Evolutionary conservation across 2,329 filamentous ascomycete species (phyloP), one percentile per base, ranked within the genome.

Genomic region (Westerdykella aurantiaca): DNA sequence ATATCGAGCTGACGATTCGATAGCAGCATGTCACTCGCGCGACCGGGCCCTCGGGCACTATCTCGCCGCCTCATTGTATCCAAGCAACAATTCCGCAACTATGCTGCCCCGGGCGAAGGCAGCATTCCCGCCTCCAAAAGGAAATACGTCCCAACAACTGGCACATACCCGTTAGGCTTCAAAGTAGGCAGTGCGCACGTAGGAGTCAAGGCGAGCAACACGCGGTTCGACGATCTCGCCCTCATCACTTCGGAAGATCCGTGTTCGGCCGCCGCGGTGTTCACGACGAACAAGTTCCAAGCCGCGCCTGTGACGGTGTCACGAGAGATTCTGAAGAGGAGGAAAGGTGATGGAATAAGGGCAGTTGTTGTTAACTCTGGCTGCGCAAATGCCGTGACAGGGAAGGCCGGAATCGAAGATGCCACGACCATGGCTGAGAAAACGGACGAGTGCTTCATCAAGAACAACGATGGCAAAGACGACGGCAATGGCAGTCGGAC

Each of bases 201-300:
- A 33, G 91, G 93, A 42, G 89, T 98, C 57, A 98, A 98, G 73
- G 81, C 89, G 12, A 83, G 83, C 52, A 97, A 97, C 71, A 95
- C 86, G 40, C 86, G 81, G 50, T 90, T 90, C 69, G 89, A 91
- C 25, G 93, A 98, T 66, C 79, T 98, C 39, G 88, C 90, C 31
- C 78, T 98, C 53, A 79, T 98, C 51, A 83, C 85, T 14, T 97
- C 93, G 6, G 88, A 95, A 58, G 77, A 77, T 41, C 88, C 90
- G 43, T 96, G 89, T 68, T 79, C 87, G 6, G 90, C 85, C 9
- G 88, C 90, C 0, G 93, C 89, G 6, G 90, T 97, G 37, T 96
- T 97, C 72, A 98, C 93, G 43, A 94, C 89, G 69, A 98, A 98
- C 74, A 90, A 91, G 69, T 98, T 98, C 72, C 90, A 96, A 70